A percentile compares a stretch with the other conserved stretches of the same genome.
phyloP scores from a whole-genome alignment of 495 filamentous ascomycete species.

The Tricharina praecox region DNA sequence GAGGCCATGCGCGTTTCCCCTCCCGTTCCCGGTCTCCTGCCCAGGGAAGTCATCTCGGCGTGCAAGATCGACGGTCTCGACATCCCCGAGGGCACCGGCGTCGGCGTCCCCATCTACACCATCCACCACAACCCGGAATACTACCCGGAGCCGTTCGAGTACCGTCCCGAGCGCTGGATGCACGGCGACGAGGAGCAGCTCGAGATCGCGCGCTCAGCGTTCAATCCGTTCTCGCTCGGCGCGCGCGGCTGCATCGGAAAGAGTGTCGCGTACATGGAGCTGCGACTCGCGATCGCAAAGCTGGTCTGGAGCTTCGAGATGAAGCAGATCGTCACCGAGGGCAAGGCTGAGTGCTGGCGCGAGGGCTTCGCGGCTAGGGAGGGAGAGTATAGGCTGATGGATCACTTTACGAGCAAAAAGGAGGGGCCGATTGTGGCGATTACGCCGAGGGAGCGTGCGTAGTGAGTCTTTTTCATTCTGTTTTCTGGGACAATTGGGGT shows the following conservation, averaged over 20 bases:
- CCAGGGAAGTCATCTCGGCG: slow-evolving; percentile 37
- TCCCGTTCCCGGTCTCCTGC: slow-evolving; percentile 39
- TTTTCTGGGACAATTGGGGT: not conserved
- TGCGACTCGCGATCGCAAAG: slow-evolving; percentile 36
- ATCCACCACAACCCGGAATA: slow-evolving; percentile 41
- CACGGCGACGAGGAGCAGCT: slow-evolving; percentile 8
- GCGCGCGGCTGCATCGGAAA: slow-evolving; percentile 42
- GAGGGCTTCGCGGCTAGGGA: slow-evolving; percentile 16
- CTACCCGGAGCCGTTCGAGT: slow-evolving; percentile 35
- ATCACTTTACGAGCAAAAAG: slow-evolving; percentile 25
- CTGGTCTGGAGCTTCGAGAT: slow-evolving; percentile 28
- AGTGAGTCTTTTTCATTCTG: not conserved
- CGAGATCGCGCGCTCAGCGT: slow-evolving; percentile 26
- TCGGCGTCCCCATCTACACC: slow-evolving; percentile 38
- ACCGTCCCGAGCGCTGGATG: slow-evolving; percentile 32
- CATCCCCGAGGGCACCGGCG: slow-evolving; percentile 38
- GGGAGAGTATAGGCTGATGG: slow-evolving; percentile 21
- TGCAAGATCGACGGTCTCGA: slow-evolving; percentile 37
- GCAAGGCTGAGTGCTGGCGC: slow-evolving; percentile 19
- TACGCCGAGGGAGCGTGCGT: not conserved
- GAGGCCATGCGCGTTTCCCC: slow-evolving; percentile 50
- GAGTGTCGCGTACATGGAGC: slow-evolving; percentile 40
- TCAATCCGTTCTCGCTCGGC: slow-evolving; percentile 42
- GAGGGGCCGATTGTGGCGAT: slow-evolving; percentile 19
- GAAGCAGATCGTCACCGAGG: slow-evolving; percentile 11